Percentiles rank a stretch among this genome's conserved stretches.
Conservation (phyloP, 208 protist species). For the Angomonas deanei region DNA sequence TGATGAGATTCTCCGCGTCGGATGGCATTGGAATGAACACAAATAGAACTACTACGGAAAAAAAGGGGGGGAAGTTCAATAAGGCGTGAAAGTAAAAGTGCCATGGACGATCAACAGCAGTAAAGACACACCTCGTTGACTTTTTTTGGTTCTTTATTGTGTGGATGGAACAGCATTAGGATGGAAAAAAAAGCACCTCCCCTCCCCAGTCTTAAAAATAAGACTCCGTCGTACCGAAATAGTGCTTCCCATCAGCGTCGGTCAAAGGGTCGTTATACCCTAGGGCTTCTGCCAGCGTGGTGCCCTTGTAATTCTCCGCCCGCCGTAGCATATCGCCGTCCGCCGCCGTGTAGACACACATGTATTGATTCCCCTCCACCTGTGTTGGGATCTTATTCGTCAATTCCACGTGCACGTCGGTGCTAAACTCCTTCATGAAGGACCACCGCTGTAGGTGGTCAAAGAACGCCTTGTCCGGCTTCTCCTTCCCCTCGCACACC, state of each 20-base stretch:
- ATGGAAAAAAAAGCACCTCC: neutral
- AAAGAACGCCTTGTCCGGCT: constrained; percentile 48
- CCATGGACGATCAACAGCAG: neutral
- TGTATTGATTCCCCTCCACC: constrained; percentile 22
- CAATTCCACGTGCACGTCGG: constrained; percentile 82
- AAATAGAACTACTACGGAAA: constrained; percentile 1
- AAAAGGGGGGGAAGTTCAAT: neutral
- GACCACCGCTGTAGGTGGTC: constrained; percentile 74
- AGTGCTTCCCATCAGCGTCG: constrained; percentile 34
- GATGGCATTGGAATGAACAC: constrained; percentile 8
- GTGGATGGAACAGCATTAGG: neutral
- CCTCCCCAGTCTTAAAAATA: neutral
- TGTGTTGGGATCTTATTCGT: constrained; percentile 20
- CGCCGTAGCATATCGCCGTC: constrained; percentile 58
- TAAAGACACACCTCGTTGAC: neutral
- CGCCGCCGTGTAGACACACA: constrained; percentile 48
- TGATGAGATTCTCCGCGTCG: constrained; percentile 29
- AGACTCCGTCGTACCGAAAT: constrained; percentile 21
- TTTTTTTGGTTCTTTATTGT: neutral
- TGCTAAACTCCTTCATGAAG: constrained; percentile 82
- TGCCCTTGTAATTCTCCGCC: constrained; percentile 50
- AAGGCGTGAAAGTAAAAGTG: neutral
- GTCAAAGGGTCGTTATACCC: constrained; percentile 70
- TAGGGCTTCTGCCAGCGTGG: constrained; percentile 53
- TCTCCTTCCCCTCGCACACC: constrained; percentile 26